Evolutionary conservation across 2,329 filamentous ascomycete genomes (phyloP).

Genomic region (Knufia fluminis): DNA sequence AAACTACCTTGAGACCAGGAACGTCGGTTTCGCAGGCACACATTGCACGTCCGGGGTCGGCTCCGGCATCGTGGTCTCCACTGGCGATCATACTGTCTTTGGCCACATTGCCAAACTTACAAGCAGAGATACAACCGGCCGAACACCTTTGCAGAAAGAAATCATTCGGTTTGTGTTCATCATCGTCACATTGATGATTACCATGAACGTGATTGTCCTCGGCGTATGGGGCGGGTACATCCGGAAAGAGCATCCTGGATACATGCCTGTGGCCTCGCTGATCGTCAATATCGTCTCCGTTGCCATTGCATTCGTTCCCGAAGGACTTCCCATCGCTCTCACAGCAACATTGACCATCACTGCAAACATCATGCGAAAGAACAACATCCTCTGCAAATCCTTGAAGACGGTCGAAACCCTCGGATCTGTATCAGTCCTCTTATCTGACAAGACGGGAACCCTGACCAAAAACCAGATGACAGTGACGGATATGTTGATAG

Average conservation of each 20-base stretch:
- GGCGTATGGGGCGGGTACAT: slow-evolving; percentile 64
- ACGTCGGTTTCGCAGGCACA: slow-evolving; percentile 70
- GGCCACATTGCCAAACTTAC: slow-evolving; percentile 66
- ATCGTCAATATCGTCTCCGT: slow-evolving; percentile 66
- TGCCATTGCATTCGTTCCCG: slow-evolving; percentile 67
- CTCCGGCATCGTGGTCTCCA: slow-evolving; percentile 58
- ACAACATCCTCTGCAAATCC: slow-evolving; percentile 71
- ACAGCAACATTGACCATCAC: slow-evolving; percentile 65
- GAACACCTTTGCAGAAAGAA: slow-evolving; percentile 64
- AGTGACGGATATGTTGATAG: slow-evolving; percentile 59
- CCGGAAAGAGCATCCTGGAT: slow-evolving; percentile 55
- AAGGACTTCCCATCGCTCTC: slow-evolving; percentile 61
- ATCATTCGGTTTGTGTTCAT: slow-evolving; percentile 63
- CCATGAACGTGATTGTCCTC: slow-evolving; percentile 46
- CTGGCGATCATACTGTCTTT: slow-evolving; percentile 64
- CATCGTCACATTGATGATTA: slow-evolving; percentile 55
- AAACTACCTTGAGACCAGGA: slow-evolving; percentile 68
- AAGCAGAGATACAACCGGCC: slow-evolving; percentile 55
- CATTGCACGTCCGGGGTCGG: slow-evolving; percentile 63
- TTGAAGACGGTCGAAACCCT: slow-evolving; percentile 70
- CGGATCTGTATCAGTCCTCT: slow-evolving; percentile 63
- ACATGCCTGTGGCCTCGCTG: slow-evolving; percentile 62
- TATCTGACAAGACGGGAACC: slow-evolving; percentile 64
- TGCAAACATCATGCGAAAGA: slow-evolving; percentile 65
- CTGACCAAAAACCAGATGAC: slow-evolving; percentile 58